Percentiles rank a stretch among this genome's conserved stretches.
phyloP scores from a whole-genome alignment of 768 basidiomycete species.

The Galerina sulciceps region DNA sequence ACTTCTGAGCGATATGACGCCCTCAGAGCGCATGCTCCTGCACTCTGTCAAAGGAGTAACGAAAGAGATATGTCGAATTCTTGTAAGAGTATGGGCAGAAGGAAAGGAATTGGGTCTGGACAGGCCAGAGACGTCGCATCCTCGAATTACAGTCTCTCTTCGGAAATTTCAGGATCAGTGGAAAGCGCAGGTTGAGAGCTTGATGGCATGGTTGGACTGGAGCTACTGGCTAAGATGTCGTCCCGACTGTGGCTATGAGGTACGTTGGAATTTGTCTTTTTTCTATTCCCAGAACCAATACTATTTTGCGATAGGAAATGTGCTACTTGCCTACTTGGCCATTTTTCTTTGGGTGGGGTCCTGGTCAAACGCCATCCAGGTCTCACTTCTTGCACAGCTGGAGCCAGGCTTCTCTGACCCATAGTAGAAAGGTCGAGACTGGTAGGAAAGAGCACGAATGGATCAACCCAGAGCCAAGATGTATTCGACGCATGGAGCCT shows the following conservation, averaged over 20 bases:
- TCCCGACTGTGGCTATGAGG: constrained; percentile 50
- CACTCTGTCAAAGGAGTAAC: constrained; percentile 36
- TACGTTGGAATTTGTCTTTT: constrained; percentile 16
- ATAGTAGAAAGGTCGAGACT: not conserved
- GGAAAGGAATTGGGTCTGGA: constrained; percentile 28
- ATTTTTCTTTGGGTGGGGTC: constrained; percentile 25
- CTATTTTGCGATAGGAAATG: constrained; percentile 36
- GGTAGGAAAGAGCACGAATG: constrained; percentile 12
- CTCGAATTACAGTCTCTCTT: not conserved
- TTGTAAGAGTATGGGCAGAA: constrained; percentile 51
- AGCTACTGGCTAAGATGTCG: constrained; percentile 50
- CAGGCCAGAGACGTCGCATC: not conserved
- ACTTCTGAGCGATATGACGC: constrained; percentile 21
- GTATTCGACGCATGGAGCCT: constrained; percentile 29
- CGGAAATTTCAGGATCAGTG: constrained; percentile 26
- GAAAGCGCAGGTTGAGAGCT: constrained; percentile 32
- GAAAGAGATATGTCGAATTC: constrained; percentile 49
- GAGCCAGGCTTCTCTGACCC: not conserved
- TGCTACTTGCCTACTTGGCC: constrained; percentile 52
- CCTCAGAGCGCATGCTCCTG: constrained; percentile 34
- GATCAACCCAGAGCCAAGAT: constrained; percentile 29
- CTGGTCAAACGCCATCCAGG: not conserved
- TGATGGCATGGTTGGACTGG: constrained; percentile 61
- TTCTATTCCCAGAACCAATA: not conserved
- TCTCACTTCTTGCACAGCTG: not conserved